Percentiles rank a stretch among this genome's conserved stretches.
Conservation (phyloP, 164 flowering plant genomes). For the Vitis vinifera region DNA sequence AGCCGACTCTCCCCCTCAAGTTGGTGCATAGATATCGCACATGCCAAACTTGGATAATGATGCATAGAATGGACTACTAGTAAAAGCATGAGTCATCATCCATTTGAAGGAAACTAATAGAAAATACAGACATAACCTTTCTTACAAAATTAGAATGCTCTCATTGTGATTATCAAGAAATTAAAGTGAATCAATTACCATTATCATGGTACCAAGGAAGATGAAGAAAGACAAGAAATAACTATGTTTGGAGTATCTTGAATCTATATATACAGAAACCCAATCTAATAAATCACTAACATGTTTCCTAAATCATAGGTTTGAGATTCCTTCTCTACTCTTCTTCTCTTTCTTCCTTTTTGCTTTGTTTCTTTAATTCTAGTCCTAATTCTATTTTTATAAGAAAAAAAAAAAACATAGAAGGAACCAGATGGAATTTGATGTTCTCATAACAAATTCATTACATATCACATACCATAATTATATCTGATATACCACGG, state of each 20-base stretch:
- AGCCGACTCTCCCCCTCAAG: too few relatives aligned
- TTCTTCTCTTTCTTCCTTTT: not conserved
- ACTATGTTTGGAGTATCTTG: too few relatives aligned
- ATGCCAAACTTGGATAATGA: too few relatives aligned
- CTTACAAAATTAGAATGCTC: not conserved
- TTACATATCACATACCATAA: conserved; percentile 57
- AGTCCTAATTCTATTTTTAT: too few relatives aligned
- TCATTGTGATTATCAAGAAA: not conserved
- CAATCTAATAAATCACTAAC: not conserved
- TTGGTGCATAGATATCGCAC: too few relatives aligned
- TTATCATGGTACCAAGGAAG: not conserved
- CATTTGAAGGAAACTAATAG: not conserved
- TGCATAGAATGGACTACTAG: too few relatives aligned
- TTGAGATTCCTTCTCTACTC: not conserved
- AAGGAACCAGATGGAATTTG: too few relatives aligned
- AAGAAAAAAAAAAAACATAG: not conserved
- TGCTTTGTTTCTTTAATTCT: too few relatives aligned
- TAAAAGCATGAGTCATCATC: too few relatives aligned
- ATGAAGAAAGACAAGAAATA: not conserved
- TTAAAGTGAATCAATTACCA: not conserved
- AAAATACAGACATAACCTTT: not conserved
- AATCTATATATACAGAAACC: not conserved
- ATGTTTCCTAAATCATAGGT: not conserved
- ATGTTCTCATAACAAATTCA: not conserved
- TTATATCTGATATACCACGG: conserved; percentile 96